phyloP scores from a whole-genome alignment of 2,329 filamentous ascomycete genomes.

The Neonectria faginata region DNA sequence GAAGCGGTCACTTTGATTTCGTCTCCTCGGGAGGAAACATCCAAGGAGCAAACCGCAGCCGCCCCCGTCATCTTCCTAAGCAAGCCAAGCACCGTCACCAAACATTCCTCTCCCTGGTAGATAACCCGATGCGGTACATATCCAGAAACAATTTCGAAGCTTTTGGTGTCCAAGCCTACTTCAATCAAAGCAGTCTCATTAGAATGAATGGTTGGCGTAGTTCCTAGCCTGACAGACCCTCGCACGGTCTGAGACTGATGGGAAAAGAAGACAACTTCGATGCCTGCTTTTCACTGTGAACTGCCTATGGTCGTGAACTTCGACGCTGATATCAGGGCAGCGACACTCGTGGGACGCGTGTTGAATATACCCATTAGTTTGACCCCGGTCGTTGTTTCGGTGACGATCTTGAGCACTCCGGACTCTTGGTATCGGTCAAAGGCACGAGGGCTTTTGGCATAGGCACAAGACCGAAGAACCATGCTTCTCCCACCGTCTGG shows the following conservation, averaged over 20 bases:
- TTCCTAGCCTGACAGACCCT: background rate
- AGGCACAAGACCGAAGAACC: background rate
- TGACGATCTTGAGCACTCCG: slow-evolving; percentile 7
- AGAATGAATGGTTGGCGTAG: background rate
- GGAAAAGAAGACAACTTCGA: slow-evolving; percentile 7
- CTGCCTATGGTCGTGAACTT: background rate
- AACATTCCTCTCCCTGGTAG: background rate
- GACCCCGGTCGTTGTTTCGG: background rate
- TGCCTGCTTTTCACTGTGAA: background rate
- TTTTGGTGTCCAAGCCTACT: background rate
- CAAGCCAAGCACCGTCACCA: slow-evolving; percentile 4
- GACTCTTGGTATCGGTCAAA: slow-evolving; percentile 15
- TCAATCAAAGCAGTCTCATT: background rate
- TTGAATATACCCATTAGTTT: slow-evolving; percentile 8
- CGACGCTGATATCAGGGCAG: background rate
- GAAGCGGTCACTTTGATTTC: background rate
- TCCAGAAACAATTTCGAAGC: background rate
- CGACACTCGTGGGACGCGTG: background rate
- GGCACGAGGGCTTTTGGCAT: slow-evolving; percentile 4
- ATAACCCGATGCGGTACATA: background rate
- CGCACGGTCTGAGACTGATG: slow-evolving; percentile 4
- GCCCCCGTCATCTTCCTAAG: slow-evolving; percentile 6
- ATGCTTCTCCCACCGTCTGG: background rate
- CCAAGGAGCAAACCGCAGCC: background rate
- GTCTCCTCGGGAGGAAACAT: background rate